Evolutionary conservation across 2,329 filamentous ascomycete species (phyloP).

Genomic region (Chaetomium sp.): DNA sequence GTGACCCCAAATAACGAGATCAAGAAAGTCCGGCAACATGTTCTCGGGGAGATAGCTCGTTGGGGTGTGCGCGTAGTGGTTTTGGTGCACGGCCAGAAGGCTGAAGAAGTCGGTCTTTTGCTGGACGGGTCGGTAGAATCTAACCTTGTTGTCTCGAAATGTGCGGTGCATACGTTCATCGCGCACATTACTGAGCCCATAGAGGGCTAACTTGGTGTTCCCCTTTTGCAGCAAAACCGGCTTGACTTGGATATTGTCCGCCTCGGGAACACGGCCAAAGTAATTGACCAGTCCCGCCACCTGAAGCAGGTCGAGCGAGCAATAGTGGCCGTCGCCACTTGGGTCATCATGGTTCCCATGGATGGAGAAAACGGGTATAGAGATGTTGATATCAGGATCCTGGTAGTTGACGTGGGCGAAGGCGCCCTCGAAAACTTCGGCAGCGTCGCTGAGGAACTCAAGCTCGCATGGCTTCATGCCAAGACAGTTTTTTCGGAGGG

Average conservation of each 20-base stretch:
- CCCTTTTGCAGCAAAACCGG: slow-evolving; percentile 92
- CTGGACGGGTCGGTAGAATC: slow-evolving; percentile 77
- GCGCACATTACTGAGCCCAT: slow-evolving; percentile 90
- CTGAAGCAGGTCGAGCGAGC: slow-evolving; percentile 84
- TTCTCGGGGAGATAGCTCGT: slow-evolving; percentile 93
- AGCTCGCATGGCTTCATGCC: slow-evolving; percentile 94
- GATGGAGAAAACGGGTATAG: slow-evolving; percentile 95
- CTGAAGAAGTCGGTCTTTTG: slow-evolving; percentile 94
- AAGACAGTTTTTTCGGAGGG: slow-evolving; percentile 84
- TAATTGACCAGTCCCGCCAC: slow-evolving; percentile 91
- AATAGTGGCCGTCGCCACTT: slow-evolving; percentile 88
- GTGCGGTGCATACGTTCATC: slow-evolving; percentile 93
- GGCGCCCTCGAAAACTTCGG: slow-evolving; percentile 80
- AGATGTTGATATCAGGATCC: slow-evolving; percentile 92
- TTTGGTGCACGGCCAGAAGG: slow-evolving; percentile 89
- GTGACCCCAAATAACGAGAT: slow-evolving; percentile 93
- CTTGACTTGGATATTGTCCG: slow-evolving; percentile 88
- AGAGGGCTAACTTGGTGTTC: slow-evolving; percentile 83
- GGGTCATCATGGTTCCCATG: slow-evolving; percentile 98
- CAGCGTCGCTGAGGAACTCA: slow-evolving; percentile 89
- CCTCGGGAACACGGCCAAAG: slow-evolving; percentile 84
- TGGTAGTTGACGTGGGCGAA: slow-evolving; percentile 98
- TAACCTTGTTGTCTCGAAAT: slow-evolving; percentile 87
- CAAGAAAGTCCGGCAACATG: slow-evolving; percentile 83
- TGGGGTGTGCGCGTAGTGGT: slow-evolving; percentile 84